These are phyloP conservation scores for Aspergillus calidoustus DNA, from an alignment of 2,329 filamentous ascomycete genomes.

Conservation along the genomic window DNA sequence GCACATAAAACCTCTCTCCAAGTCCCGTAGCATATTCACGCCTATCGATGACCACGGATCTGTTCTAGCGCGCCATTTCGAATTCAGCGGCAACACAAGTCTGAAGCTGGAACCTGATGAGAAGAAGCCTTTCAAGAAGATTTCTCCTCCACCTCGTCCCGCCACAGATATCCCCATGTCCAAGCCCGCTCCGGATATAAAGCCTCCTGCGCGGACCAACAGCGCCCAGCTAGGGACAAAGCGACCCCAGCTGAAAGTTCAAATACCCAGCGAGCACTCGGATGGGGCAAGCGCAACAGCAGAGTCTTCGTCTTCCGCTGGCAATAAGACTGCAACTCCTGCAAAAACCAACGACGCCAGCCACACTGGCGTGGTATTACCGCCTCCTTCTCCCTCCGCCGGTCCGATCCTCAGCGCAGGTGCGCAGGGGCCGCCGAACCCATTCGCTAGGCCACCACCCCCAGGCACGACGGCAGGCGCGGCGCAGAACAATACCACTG, in stretches of 20 bases:
- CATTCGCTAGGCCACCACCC: conserved; percentile 85
- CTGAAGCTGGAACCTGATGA: conserved; percentile 51
- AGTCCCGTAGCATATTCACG: conserved; percentile 93
- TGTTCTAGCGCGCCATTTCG: conserved; percentile 82
- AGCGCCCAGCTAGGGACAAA: conserved; percentile 71
- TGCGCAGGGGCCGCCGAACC: conserved; percentile 89
- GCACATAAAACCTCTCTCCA: conserved; percentile 67
- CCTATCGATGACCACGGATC: conserved; percentile 93
- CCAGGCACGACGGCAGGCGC: conserved; percentile 52
- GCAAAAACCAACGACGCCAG: conserved; percentile 61
- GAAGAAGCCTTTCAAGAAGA: conserved; percentile 67
- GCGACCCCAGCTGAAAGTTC: conserved; percentile 84
- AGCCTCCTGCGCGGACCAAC: conserved; percentile 77
- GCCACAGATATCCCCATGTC: conserved; percentile 50
- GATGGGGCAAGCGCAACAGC: conserved; percentile 74
- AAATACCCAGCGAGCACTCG: conserved; percentile 90
- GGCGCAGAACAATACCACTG: conserved; percentile 42
- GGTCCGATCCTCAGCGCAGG: conserved; percentile 86
- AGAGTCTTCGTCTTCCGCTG: conserved; percentile 68
- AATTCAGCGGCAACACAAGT: conserved; percentile 50
- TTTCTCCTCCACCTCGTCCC: conserved; percentile 57
- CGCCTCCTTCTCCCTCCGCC: conserved; percentile 89
- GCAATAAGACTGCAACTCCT: conserved; percentile 63
- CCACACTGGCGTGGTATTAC: conserved; percentile 76
- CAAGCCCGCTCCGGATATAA: conserved; percentile 68